These are phyloP conservation scores for Tricholoma sp. DNA, from an alignment of 768 basidiomycete genomes.

Conservation along the genomic window DNA sequence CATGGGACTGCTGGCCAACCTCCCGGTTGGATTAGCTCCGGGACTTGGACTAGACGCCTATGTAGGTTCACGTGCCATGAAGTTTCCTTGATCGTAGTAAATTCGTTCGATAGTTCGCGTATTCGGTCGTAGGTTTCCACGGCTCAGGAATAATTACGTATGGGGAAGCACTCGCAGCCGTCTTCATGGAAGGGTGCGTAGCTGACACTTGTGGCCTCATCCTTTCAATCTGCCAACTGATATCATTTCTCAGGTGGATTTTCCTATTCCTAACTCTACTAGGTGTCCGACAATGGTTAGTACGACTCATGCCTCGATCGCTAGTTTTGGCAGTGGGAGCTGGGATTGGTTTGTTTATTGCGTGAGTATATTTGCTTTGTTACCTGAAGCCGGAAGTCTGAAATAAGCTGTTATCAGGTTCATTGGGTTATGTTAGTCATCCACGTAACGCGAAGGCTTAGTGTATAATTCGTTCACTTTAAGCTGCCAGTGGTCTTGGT, in stretches of 20 bases:
- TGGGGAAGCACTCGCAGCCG: conserved; percentile 77
- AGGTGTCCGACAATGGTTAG: conserved; percentile 86
- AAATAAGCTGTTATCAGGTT: conserved; percentile 39
- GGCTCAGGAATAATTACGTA: conserved; percentile 71
- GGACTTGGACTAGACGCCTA: conserved; percentile 82
- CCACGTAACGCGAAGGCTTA: not conserved
- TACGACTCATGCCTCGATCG: conserved; percentile 83
- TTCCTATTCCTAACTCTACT: conserved; percentile 77
- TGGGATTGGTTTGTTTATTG: conserved; percentile 85
- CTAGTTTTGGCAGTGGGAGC: conserved; percentile 80
- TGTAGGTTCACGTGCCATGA: conserved; percentile 33
- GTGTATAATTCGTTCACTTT: not conserved
- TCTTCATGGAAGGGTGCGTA: conserved; percentile 82
- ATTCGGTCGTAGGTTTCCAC: conserved; percentile 83
- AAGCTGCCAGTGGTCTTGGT: conserved; percentile 62
- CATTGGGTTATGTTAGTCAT: conserved; percentile 60
- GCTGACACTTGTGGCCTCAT: not conserved
- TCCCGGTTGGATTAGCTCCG: conserved; percentile 87
- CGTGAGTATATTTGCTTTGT: conserved; percentile 38
- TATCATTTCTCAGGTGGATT: conserved; percentile 51
- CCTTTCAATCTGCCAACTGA: not conserved
- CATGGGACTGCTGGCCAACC: conserved; percentile 83
- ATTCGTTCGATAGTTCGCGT: conserved; percentile 58
- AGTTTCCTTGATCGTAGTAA: not conserved
- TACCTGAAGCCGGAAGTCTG: not conserved